Base-by-base conservation (phyloP, 1,139 yeast genomes). In the Chernovozyma aurita region DNA sequence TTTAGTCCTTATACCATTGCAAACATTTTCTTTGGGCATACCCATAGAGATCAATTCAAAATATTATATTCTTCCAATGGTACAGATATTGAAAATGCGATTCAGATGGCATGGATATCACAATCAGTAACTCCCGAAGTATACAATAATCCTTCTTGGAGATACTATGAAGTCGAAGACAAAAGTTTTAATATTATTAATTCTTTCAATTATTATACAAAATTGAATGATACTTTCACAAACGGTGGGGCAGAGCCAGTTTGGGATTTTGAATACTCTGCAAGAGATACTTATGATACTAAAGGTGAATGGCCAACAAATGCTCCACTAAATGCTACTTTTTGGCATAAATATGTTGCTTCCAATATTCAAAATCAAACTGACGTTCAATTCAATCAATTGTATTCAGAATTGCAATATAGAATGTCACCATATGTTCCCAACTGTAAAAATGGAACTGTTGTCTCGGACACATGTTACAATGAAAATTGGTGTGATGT, bases 1-100 rank as follows among this genome's bases (percentile, higher is more conserved):
- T 82, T 80, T 53, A 74, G 84, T 28, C 86, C 86, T 18, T 73
- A 70, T 47, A 78, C 84, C 11, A 78, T 82, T 54, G 84, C 87
- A 9, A 80, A 73, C 36, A 63, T 80, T 14, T 82, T 82, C 61
- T 80, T 72, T 52, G 90, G 87, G 18, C 88, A 82, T 51, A 81
- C 86, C 8, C 90, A 82, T 50, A 63, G 65, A 46, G 90, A 82
- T 55, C 83, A 80, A 55, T 80, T 80, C 61, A 70, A 74, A 35
- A 63, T 82, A 8, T 56, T 78, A 35, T 80, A 79, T 48, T 65
- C 70, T 4, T 55, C 69, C 18, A 59, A 63, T 38, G 47, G 62
- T 22, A 50, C 64, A 20, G 61, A 65, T 12, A 62, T 62, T 20
- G 67, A 61, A 3, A 67, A 67, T 32, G 76, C 75, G 3, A 47